A percentile compares a stretch with the other conserved stretches of the same genome.
These are phyloP conservation scores for Plenodomus biglobosus DNA, from an alignment of 2,329 filamentous ascomycete species.

Conservation along the genomic window DNA sequence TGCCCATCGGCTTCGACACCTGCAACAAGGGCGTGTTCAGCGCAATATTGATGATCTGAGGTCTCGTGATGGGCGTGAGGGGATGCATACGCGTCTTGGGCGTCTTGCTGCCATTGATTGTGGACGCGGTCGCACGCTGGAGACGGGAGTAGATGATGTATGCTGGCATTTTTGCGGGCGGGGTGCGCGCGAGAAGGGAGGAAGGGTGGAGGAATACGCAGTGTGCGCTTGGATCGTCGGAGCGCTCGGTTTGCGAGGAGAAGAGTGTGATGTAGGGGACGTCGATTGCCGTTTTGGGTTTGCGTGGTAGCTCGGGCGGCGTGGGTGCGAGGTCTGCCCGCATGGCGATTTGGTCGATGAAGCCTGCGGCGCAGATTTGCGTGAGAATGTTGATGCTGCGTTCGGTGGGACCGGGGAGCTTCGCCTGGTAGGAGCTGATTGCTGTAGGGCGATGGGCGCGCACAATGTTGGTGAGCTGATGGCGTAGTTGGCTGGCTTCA, in stretches of 20 bases:
- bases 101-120: conserved; percentile 35
- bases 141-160: conserved; percentile 88
- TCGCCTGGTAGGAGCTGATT: conserved; percentile 43
- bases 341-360: conserved; percentile 92
- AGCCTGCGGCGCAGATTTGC: conserved; percentile 88
- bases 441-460: conserved; percentile 66
- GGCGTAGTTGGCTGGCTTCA: conserved; percentile 80
- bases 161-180: conserved; percentile 63
- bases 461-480: conserved; percentile 80
- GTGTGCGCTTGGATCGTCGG: conserved; percentile 55
- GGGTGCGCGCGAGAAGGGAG: conserved; percentile 70
- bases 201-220: conserved; percentile 87
- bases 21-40: conserved; percentile 81
- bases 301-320: conserved; percentile 57
- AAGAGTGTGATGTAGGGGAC: conserved; percentile 88
- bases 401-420: conserved; percentile 62
- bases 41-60: conserved; percentile 75
- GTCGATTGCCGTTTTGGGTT: conserved; percentile 83
- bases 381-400: conserved; percentile 76
- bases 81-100: conserved; percentile 82
- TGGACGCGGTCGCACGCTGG: conserved; percentile 63
- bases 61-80: conserved; percentile 74
- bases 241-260: conserved; percentile 57
- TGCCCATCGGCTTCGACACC: conserved; percentile 90
- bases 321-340: conserved; percentile 81